Conservation (phyloP, 2,329 filamentous ascomycete species). For the Apiospora kogelbergensis region DNA sequence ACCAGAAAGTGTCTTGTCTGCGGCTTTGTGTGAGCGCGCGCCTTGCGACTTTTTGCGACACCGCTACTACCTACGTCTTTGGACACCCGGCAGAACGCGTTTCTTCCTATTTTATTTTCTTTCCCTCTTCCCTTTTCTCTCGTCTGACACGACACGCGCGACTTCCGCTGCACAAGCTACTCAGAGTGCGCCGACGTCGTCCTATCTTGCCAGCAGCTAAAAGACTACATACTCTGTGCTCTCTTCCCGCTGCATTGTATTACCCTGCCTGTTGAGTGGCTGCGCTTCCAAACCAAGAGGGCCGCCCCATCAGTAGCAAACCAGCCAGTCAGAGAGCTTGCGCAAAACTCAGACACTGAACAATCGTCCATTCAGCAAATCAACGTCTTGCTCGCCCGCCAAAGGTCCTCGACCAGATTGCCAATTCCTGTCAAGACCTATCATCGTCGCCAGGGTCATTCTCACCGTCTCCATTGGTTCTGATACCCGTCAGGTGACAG, state of each 20-base stretch:
- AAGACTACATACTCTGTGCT: background rate
- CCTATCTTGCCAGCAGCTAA: conserved; percentile 1
- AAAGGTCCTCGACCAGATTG: conserved; percentile 35
- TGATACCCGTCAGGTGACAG: conserved; percentile 52
- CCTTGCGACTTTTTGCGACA: conserved; percentile 3
- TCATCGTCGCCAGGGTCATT: conserved; percentile 46
- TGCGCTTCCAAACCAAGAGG: conserved; percentile 11
- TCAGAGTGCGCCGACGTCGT: conserved; percentile 4
- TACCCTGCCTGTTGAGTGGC: background rate
- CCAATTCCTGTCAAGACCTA: conserved; percentile 45
- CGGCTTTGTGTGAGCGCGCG: background rate
- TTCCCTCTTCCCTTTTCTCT: background rate
- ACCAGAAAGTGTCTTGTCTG: background rate
- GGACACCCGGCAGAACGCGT: background rate
- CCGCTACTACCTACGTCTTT: conserved; percentile 2
- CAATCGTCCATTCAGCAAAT: conserved; percentile 44
- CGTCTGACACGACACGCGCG: background rate
- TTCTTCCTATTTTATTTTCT: background rate
- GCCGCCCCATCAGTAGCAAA: conserved; percentile 19
- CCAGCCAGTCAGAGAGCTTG: conserved; percentile 33
- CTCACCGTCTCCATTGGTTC: conserved; percentile 49
- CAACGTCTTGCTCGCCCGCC: conserved; percentile 46
- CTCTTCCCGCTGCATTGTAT: conserved; percentile 1
- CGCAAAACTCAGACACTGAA: conserved; percentile 28
- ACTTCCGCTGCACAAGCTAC: background rate